phyloP scores from a whole-genome alignment of 352 stramenopile species.

The Phytophthora pisi region DNA sequence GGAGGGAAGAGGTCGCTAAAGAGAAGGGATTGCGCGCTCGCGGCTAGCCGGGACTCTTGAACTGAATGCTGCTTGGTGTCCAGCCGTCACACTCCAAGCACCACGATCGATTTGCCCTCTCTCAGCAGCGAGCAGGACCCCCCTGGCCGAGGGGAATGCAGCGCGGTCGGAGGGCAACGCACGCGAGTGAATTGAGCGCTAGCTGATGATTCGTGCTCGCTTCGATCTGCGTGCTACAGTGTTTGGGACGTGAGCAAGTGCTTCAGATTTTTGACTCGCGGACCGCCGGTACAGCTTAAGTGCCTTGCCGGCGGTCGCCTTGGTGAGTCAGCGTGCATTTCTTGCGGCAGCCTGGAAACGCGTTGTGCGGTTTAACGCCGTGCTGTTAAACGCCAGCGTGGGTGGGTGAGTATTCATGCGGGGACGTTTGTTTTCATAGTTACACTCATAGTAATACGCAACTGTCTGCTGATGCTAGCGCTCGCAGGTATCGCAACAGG shows the following conservation, averaged over 20 bases:
- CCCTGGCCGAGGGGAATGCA: no score
- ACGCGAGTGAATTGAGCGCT: not conserved
- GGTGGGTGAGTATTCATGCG: not conserved
- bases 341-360: not conserved
- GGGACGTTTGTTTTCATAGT: not conserved
- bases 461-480: not conserved
- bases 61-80: slow-evolving; percentile 14
- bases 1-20: not conserved
- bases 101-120: slow-evolving; percentile 4
- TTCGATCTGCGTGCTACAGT: no score
- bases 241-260: no score
- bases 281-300: not conserved
- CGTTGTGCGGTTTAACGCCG: not conserved
- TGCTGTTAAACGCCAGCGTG: not conserved
- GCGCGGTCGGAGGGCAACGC: not conserved
- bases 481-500: not conserved
- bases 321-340: not conserved
- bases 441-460: not conserved
- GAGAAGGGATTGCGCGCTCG: not conserved
- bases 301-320: not conserved
- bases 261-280: no score
- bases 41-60: slow-evolving; percentile 6
- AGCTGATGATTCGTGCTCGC: no score
- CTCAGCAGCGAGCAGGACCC: no score
- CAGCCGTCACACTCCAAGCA: slow-evolving; percentile 1